Evolutionary conservation across 148 eudicot genomes (phyloP).

Genomic region (Fagopyrum homotropicum): DNA sequence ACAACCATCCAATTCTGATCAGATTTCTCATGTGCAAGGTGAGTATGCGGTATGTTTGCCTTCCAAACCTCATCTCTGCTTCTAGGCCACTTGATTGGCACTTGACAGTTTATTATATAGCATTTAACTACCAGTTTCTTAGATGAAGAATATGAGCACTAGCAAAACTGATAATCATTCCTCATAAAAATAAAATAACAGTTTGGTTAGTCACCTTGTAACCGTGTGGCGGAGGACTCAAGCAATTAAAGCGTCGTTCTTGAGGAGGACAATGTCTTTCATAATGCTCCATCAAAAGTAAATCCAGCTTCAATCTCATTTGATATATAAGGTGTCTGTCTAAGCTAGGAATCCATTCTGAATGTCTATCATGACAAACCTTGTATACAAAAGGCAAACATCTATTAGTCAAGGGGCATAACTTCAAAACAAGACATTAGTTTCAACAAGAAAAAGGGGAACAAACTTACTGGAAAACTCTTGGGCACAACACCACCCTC

Average conservation of each 20-base stretch:
- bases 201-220: slow-evolving; percentile 50
- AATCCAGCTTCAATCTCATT: slow-evolving; percentile 88
- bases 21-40: slow-evolving; percentile 97
- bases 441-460: background rate
- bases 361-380: slow-evolving; percentile 96
- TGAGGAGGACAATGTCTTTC: slow-evolving; percentile 97
- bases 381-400: slow-evolving; percentile 22
- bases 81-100: slow-evolving; percentile 98
- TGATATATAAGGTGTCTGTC: slow-evolving; percentile 95
- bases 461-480: slow-evolving; percentile 83
- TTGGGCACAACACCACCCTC: slow-evolving; percentile 55
- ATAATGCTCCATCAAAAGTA: slow-evolving; percentile 96
- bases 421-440: background rate
- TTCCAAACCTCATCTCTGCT: slow-evolving; percentile 99
- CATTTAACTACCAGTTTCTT: background rate
- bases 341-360: slow-evolving; percentile 91
- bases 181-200: background rate
- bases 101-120: slow-evolving; percentile 20
- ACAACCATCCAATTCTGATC: slow-evolving; percentile 99
- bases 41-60: slow-evolving; percentile 98
- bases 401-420: slow-evolving; percentile 9
- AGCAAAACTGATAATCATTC: background rate
- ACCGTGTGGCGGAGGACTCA: slow-evolving; percentile 94
- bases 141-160: background rate
- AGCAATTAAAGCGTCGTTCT: slow-evolving; percentile 89